These are phyloP conservation scores for Stagonosporopsis tanaceti DNA, from an alignment of 2,329 filamentous ascomycete genomes.

Conservation along the genomic window DNA sequence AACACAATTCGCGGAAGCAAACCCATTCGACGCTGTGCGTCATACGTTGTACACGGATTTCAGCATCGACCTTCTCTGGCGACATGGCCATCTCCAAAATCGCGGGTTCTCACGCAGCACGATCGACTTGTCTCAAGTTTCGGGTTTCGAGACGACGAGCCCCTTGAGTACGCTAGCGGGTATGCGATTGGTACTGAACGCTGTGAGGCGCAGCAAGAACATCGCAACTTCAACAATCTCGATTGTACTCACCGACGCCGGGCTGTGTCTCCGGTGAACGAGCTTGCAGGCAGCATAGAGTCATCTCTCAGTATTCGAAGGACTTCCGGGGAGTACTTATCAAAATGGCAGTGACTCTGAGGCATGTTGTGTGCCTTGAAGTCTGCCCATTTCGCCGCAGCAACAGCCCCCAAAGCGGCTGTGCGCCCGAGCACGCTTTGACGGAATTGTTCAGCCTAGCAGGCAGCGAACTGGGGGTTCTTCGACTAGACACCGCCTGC, in stretches of 20 bases:
- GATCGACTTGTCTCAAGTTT: slow-evolving; percentile 19
- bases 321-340: slow-evolving; percentile 41
- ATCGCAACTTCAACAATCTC: slow-evolving; percentile 12
- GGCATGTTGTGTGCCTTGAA: slow-evolving; percentile 35
- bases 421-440: slow-evolving; percentile 33
- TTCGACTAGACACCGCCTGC: slow-evolving; percentile 25
- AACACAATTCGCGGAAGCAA: slow-evolving; percentile 14
- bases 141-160: slow-evolving; percentile 8
- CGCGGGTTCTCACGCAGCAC: slow-evolving; percentile 13
- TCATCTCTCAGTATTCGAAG: slow-evolving; percentile 30
- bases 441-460: slow-evolving; percentile 26
- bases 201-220: slow-evolving; percentile 35
- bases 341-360: slow-evolving; percentile 22
- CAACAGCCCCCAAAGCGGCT: slow-evolving; percentile 35
- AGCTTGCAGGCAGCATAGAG: slow-evolving; percentile 25
- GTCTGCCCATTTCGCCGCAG: slow-evolving; percentile 34
- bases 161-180: slow-evolving; percentile 9
- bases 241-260: slow-evolving; percentile 24
- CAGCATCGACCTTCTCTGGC: background rate
- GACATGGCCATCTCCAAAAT: slow-evolving; percentile 4
- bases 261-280: slow-evolving; percentile 46
- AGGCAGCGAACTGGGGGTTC: slow-evolving; percentile 44
- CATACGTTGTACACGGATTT: slow-evolving; percentile 31
- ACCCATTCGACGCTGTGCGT: slow-evolving; percentile 25
- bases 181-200: slow-evolving; percentile 1